A percentile compares a stretch with the other conserved stretches of the same genome.
phyloP scores from a whole-genome alignment of 2,329 filamentous ascomycete genomes.

The Sclerotinia sclerotiorum region DNA sequence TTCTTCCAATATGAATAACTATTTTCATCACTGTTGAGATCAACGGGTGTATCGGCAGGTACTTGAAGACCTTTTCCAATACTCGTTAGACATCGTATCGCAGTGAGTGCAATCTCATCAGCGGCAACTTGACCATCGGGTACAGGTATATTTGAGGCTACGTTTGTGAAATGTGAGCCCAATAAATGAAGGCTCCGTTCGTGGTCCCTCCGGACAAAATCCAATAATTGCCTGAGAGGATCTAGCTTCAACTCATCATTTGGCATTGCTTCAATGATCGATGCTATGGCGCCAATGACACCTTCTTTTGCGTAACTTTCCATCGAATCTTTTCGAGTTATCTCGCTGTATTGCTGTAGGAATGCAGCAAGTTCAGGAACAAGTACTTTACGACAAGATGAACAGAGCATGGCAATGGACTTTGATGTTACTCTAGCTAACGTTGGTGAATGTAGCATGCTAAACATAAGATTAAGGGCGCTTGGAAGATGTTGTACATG shows the following conservation, averaged over 20 bases:
- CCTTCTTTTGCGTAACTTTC: slow-evolving; percentile 71
- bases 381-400: slow-evolving; percentile 69
- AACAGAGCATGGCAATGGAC: slow-evolving; percentile 73
- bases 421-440: slow-evolving; percentile 69
- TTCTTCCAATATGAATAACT: slow-evolving; percentile 49
- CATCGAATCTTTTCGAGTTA: slow-evolving; percentile 58
- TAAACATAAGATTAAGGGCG: slow-evolving; percentile 73
- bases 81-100: slow-evolving; percentile 66
- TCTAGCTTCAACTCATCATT: slow-evolving; percentile 54
- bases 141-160: neutral
- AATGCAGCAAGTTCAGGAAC: slow-evolving; percentile 67
- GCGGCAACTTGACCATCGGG: slow-evolving; percentile 19
- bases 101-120: slow-evolving; percentile 44
- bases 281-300: slow-evolving; percentile 71
- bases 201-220: slow-evolving; percentile 64
- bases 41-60: slow-evolving; percentile 64
- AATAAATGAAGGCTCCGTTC: slow-evolving; percentile 41
- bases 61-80: slow-evolving; percentile 73
- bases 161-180: slow-evolving; percentile 3
- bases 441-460: slow-evolving; percentile 60
- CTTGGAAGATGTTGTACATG: slow-evolving; percentile 66
- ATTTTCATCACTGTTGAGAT: slow-evolving; percentile 56
- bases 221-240: slow-evolving; percentile 58
- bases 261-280: slow-evolving; percentile 70
- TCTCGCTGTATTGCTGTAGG: slow-evolving; percentile 67